Percentiles rank a stretch among this genome's conserved stretches.
These are phyloP conservation scores for Phytophthora hibernalis DNA, from an alignment of 352 stramenopile genomes.

Conservation along the genomic window DNA sequence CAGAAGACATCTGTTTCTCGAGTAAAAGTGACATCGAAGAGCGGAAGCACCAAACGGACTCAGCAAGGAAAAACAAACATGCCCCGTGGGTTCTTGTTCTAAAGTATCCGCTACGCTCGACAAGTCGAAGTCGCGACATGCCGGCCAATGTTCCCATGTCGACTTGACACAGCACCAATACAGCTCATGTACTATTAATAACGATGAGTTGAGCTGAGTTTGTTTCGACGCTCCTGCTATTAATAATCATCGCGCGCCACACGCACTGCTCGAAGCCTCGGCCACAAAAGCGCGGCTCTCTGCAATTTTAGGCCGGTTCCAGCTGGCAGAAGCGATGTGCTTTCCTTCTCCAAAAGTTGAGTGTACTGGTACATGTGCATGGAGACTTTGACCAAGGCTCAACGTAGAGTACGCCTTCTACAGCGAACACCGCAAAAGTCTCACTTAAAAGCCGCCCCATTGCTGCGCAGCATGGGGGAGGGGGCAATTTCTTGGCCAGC, in stretches of 20 bases:
- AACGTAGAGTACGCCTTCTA: no score
- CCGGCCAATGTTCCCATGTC: constrained; percentile 17
- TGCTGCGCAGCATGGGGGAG: constrained; percentile 21
- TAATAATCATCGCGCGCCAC: constrained; percentile 16
- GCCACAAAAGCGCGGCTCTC: constrained; percentile 19
- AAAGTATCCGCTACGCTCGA: constrained; percentile 36
- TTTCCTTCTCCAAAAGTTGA: constrained; percentile 18
- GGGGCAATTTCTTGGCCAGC: constrained; percentile 25
- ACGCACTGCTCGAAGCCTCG: neutral
- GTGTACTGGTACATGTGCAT: constrained; percentile 12
- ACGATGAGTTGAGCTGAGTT: neutral
- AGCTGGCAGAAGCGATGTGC: constrained; percentile 20
- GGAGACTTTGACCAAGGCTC: neutral
- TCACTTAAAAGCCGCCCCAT: constrained; percentile 16
- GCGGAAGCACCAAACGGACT: constrained; percentile 18
- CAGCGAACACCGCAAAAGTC: neutral
- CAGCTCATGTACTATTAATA: constrained; percentile 9
- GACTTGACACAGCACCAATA: constrained; percentile 14
- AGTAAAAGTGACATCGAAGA: neutral
- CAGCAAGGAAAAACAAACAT: neutral
- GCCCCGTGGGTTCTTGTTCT: constrained; percentile 17
- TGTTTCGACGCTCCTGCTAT: constrained; percentile 7
- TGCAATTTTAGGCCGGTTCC: constrained; percentile 14
- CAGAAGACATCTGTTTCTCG: constrained; percentile 34
- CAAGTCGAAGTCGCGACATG: constrained; percentile 35